phyloP scores from a whole-genome alignment of 1,139 yeast genomes.

The Yamadazyma triangularis region DNA sequence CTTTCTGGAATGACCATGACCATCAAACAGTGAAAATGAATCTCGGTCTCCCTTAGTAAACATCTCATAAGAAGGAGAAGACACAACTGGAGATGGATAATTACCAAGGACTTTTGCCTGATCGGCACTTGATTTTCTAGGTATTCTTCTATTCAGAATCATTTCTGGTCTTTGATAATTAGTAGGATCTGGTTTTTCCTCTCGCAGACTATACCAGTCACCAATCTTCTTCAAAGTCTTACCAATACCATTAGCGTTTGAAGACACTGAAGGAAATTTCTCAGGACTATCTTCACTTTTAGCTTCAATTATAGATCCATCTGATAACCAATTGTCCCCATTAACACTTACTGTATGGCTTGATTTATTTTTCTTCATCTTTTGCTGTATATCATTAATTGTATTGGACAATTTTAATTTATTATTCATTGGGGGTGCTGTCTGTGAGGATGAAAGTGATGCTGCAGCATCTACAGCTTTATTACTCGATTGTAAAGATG shows the following conservation, averaged over 20 bases:
- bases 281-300: constrained; percentile 1
- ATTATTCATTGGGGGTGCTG: not conserved
- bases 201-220: constrained; percentile 50
- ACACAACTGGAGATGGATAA: constrained; percentile 3
- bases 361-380: constrained; percentile 27
- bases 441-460: constrained; percentile 3
- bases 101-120: constrained; percentile 1
- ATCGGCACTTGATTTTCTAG: constrained; percentile 20
- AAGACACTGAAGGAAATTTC: not conserved
- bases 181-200: constrained; percentile 8
- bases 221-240: constrained; percentile 51
- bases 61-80: constrained; percentile 9
- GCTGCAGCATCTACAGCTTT: not conserved
- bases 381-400: constrained; percentile 31
- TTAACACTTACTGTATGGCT: constrained; percentile 21
- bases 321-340: constrained; percentile 24
- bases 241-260: constrained; percentile 3
- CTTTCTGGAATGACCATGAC: constrained; percentile 9
- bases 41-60: constrained; percentile 7
- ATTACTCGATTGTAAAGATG: no score
- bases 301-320: constrained; percentile 20
- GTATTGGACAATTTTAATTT: constrained; percentile 20
- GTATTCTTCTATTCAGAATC: constrained; percentile 53
- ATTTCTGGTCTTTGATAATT: constrained; percentile 56
- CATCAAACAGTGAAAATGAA: constrained; percentile 2